Conservation (phyloP, 2,329 filamentous ascomycete species). For the Clonostachys byssicola region DNA sequence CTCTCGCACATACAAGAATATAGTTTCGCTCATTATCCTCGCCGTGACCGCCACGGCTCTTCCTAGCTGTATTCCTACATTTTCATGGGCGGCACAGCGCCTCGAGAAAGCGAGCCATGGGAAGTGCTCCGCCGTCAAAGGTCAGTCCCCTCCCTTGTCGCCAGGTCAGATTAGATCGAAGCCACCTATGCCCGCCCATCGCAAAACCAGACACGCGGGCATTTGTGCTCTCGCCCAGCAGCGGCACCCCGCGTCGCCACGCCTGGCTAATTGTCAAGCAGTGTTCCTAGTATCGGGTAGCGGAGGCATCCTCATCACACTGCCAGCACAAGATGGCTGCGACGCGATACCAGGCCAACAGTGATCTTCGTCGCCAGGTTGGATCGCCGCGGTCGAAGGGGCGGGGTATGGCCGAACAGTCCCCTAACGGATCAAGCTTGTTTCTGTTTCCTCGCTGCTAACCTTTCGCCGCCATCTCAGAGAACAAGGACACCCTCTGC, state of each 20-base stretch:
- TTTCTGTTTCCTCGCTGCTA: constrained; percentile 1
- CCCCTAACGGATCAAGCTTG: neutral
- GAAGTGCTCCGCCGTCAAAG: constrained; percentile 36
- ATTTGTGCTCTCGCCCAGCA: neutral
- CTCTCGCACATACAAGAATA: neutral
- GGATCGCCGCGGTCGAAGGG: constrained; percentile 54
- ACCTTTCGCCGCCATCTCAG: constrained; percentile 28
- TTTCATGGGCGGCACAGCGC: constrained; percentile 38
- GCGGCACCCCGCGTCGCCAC: constrained; percentile 3
- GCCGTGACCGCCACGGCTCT: constrained; percentile 7
- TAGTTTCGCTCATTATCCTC: constrained; percentile 1
- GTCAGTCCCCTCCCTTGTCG: constrained; percentile 24
- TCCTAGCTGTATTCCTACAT: constrained; percentile 5
- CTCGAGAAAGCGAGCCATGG: constrained; percentile 42
- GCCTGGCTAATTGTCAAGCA: constrained; percentile 14
- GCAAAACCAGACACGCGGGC: constrained; percentile 3
- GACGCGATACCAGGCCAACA: constrained; percentile 35
- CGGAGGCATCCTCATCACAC: constrained; percentile 20
- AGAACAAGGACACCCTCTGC: constrained; percentile 86
- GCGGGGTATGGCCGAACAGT: constrained; percentile 36
- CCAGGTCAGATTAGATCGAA: neutral
- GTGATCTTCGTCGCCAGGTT: constrained; percentile 46
- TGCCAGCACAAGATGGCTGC: constrained; percentile 29
- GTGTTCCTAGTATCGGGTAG: constrained; percentile 37
- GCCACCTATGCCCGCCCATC: neutral